Evolutionary conservation across 306 rosid species (phyloP).

Genomic region (Parietaria judaica): DNA sequence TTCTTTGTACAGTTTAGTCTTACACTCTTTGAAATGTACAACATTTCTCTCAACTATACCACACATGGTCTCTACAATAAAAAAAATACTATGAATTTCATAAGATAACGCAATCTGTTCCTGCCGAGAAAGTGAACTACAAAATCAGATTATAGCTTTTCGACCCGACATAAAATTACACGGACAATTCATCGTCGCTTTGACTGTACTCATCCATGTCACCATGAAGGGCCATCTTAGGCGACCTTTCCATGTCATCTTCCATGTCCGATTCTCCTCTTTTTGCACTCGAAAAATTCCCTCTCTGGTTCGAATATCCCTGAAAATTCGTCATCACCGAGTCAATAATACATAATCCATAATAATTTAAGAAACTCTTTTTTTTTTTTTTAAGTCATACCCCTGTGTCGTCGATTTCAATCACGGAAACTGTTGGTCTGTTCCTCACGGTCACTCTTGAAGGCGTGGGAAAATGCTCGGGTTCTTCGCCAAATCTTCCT

Average conservation of each 20-base stretch:
- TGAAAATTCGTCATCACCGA: constrained; percentile 29
- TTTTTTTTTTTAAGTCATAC: constrained; percentile 22
- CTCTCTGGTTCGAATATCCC: constrained; percentile 55
- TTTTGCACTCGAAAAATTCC: constrained; percentile 29
- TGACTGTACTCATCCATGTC: constrained; percentile 75
- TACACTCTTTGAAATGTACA: constrained; percentile 22
- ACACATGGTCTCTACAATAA: constrained; percentile 8
- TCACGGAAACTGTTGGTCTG: constrained; percentile 59
- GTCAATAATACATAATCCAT: neutral
- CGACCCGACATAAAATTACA: constrained; percentile 36
- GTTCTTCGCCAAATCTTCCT: constrained; percentile 74
- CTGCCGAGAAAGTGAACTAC: constrained; percentile 6
- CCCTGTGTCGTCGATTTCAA: constrained; percentile 73
- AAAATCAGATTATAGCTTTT: constrained; percentile 13
- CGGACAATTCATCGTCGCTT: constrained; percentile 84
- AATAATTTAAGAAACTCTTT: neutral
- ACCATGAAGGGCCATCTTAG: constrained; percentile 38
- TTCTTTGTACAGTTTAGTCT: constrained; percentile 26
- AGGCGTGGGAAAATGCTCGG: constrained; percentile 81
- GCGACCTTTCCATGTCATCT: constrained; percentile 56
- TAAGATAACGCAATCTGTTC: neutral
- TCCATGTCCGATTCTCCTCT: constrained; percentile 52
- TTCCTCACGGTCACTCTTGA: constrained; percentile 71
- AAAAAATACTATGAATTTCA: constrained; percentile 15
- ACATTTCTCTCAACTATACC: constrained; percentile 26